Evolutionary conservation across 2,329 filamentous ascomycete species (phyloP).

Genomic region (Aspergillus sp.): DNA sequence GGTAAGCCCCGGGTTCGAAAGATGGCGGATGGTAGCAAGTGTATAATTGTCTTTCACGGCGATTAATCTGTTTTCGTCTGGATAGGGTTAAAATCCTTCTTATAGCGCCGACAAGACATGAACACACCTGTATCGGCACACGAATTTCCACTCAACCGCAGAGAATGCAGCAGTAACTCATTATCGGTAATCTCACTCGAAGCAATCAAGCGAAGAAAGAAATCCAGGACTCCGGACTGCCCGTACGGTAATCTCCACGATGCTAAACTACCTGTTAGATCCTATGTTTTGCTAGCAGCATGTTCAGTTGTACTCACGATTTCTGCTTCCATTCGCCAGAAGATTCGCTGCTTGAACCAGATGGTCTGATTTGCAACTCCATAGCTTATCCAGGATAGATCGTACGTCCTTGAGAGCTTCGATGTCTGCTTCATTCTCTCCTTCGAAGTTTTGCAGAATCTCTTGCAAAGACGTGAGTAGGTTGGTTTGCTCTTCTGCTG

Average conservation of each 20-base stretch:
- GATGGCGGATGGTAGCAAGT: conserved; percentile 29
- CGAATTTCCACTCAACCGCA: conserved; percentile 40
- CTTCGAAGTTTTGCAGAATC: conserved; percentile 20
- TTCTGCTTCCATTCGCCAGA: conserved; percentile 38
- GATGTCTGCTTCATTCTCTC: conserved; percentile 15
- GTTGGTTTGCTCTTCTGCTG: conserved; percentile 23
- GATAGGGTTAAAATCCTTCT: conserved; percentile 7
- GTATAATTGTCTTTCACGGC: conserved; percentile 36
- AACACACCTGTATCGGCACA: conserved; percentile 36
- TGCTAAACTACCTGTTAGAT: conserved; percentile 20
- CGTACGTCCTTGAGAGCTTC: conserved; percentile 21
- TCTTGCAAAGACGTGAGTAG: conserved; percentile 30
- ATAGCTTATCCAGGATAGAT: conserved; percentile 28
- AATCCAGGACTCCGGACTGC: conserved; percentile 33
- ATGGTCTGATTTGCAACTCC: conserved; percentile 29
- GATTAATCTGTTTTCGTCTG: conserved; percentile 37
- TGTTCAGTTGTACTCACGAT: conserved; percentile 26
- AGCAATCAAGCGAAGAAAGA: conserved; percentile 36
- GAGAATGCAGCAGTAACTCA: conserved; percentile 31
- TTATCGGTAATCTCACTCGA: conserved; percentile 22
- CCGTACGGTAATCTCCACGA: conserved; percentile 35
- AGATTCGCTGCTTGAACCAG: conserved; percentile 31
- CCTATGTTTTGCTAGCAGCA: conserved; percentile 1
- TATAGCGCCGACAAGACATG: too few species aligned
- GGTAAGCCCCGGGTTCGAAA: conserved; percentile 28